Base-by-base conservation (phyloP, 2,329 filamentous ascomycete species). In the Beauveria brongniartii region DNA sequence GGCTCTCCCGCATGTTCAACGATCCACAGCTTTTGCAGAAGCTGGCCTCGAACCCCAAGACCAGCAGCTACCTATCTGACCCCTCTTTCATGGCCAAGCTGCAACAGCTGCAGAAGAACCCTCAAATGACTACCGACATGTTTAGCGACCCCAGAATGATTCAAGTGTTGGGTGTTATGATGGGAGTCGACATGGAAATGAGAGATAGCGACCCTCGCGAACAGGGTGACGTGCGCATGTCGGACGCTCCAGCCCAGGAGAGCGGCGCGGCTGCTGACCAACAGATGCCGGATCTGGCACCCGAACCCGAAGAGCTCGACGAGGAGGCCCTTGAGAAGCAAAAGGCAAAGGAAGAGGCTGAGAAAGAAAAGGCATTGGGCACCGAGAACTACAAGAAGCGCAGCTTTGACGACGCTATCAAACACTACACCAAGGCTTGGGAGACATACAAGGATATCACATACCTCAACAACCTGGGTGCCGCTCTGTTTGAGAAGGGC, bases 331-430 rank as follows among this genome's bases (percentile, higher is more conserved):
- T 86, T 61, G 90, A 89, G 63, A 92, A 92, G 77, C 90, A 90
- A 77, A 90, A 94, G 80, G 91, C 91, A 46, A 96, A 97, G 80
- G 90, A 88, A 70, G 91, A 89, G 65, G 94, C 92, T 50, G 94
- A 99, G 69, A 90, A 92, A 73, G 90, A 97, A 77, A 99, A 99
- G 85, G 90, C 88, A 34, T 80, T 95, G 61, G 94, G 94, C 62
- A 99, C 93, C 16, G 91, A 94, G 68, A 88, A 88, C 74, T 99
- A 99, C 83, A 99, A 99, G 87, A 97, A 97, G 84, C 88, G 91
- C 67, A 87, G 97, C 72, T 97, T 99, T 67, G 94, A 97, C 69
- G 86, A 89, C 71, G 94, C 94, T 55, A 97, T 99, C 69, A 85
- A 87, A 71, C 91, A 99, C 79, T 99, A 99, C 81, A 84, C 75